A percentile compares a stretch with the other conserved stretches of the same genome.
These are phyloP conservation scores for Fomes fomentarius DNA, from an alignment of 1,284 basidiomycete genomes.

Conservation along the genomic window DNA sequence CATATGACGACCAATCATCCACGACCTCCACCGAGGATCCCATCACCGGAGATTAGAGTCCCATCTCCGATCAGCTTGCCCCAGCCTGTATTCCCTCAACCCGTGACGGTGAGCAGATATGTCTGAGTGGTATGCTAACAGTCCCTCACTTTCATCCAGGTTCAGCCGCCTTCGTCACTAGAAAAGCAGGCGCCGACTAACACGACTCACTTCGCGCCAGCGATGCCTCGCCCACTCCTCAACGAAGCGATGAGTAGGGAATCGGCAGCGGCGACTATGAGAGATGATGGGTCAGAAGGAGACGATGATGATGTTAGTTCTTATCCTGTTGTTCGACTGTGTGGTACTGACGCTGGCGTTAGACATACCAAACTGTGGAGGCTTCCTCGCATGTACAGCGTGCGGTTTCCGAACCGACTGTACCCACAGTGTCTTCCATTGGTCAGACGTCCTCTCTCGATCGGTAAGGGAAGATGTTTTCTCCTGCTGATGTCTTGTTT, in stretches of 20 bases:
- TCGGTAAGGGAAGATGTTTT: too few species aligned
- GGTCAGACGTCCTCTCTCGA: constrained; percentile 2
- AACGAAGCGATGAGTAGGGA: neutral
- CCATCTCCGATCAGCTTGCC: neutral
- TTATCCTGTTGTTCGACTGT: neutral
- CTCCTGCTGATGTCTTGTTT: neutral
- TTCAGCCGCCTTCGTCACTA: constrained; percentile 1
- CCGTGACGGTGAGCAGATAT: neutral
- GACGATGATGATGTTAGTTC: constrained; percentile 20
- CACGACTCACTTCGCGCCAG: constrained; percentile 12
- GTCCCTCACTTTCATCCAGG: too few species aligned
- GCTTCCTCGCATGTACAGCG: constrained; percentile 23
- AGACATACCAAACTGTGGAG: constrained; percentile 23
- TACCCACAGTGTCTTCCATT: constrained; percentile 17
- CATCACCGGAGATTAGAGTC: neutral
- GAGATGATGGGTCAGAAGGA: constrained; percentile 10
- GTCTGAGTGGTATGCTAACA: too few species aligned
- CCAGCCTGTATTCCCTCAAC: too few species aligned
- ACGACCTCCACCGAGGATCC: constrained; percentile 5
- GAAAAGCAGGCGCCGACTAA: neutral
- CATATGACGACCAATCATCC: constrained; percentile 23
- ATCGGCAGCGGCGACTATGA: neutral
- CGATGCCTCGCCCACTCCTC: constrained; percentile 7
- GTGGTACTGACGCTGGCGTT: neutral
- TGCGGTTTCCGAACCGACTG: constrained; percentile 23